A percentile compares a stretch with the other conserved stretches of the same genome.
phyloP scores from a whole-genome alignment of 352 stramenopile species.

The Globisporangium acanthophoron region DNA sequence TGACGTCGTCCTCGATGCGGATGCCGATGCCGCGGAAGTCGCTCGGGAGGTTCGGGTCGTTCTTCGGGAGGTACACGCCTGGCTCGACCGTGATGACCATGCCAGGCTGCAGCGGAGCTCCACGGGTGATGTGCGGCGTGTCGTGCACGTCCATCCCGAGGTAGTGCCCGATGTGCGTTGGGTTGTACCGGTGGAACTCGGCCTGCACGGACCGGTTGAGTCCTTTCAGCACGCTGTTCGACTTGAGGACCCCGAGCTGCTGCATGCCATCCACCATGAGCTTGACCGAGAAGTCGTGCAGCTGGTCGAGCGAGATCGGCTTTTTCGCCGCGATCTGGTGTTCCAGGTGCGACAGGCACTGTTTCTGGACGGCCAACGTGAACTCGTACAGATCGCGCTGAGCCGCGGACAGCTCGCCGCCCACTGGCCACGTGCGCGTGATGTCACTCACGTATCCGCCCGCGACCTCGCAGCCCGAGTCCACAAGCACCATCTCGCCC shows the following conservation, averaged over 20 bases:
- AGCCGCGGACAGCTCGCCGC: conserved; percentile 32
- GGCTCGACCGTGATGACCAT: conserved; percentile 85
- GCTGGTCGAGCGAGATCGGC: conserved; percentile 57
- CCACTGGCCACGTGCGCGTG: conserved; percentile 72
- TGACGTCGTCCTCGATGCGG: conserved; percentile 82
- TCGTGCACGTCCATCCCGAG: conserved; percentile 83
- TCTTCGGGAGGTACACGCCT: conserved; percentile 78
- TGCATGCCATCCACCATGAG: conserved; percentile 67
- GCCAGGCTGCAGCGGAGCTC: conserved; percentile 44
- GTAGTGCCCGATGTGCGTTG: conserved; percentile 84
- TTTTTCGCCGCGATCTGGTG: conserved; percentile 38
- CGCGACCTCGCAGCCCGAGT: conserved; percentile 75
- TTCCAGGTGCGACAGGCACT: conserved; percentile 51
- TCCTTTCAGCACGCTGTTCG: conserved; percentile 9
- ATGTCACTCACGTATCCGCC: conserved; percentile 81
- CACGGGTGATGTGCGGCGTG: conserved; percentile 64
- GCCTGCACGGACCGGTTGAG: conserved; percentile 29
- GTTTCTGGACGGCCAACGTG: conserved; percentile 73
- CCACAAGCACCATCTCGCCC: conserved; percentile 80
- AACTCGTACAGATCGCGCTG: conserved; percentile 71
- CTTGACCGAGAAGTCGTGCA: conserved; percentile 69
- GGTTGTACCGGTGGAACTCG: conserved; percentile 81
- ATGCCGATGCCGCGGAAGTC: conserved; percentile 83
- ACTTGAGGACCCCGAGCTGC: conserved; percentile 53
- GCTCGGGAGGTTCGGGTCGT: conserved; percentile 49